phyloP scores from a whole-genome alignment of 2,329 filamentous ascomycete species.

The Aspergillus pseudoterreus region DNA sequence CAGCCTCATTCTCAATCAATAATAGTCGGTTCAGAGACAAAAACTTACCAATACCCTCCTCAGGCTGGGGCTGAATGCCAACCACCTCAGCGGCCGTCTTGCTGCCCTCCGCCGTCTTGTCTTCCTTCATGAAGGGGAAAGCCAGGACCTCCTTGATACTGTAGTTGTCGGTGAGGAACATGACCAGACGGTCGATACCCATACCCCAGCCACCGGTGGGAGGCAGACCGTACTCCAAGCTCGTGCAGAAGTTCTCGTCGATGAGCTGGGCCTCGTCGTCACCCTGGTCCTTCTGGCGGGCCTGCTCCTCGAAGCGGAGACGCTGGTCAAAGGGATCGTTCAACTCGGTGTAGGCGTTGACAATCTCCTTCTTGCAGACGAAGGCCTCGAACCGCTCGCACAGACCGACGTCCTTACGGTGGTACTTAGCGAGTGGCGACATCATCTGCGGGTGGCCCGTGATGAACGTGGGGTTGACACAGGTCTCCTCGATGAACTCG shows the following conservation, averaged over 20 bases:
- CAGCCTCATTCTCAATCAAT: conserved; percentile 12
- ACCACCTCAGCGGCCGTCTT: conserved; percentile 60
- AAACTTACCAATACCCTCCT: conserved; percentile 56
- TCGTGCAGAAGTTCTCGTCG: conserved; percentile 91
- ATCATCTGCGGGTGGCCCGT: conserved; percentile 81
- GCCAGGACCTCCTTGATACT: conserved; percentile 93
- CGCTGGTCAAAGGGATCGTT: conserved; percentile 96
- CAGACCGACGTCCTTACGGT: conserved; percentile 74
- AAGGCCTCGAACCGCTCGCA: conserved; percentile 98
- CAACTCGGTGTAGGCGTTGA: conserved; percentile 96
- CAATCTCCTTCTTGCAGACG: conserved; percentile 95
- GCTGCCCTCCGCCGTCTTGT: conserved; percentile 50
- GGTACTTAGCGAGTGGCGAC: conserved; percentile 95
- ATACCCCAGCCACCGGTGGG: conserved; percentile 96
- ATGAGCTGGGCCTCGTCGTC: conserved; percentile 96
- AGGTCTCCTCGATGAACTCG: conserved; percentile 92
- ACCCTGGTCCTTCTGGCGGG: conserved; percentile 89
- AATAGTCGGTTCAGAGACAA: not conserved
- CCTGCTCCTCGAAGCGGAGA: conserved; percentile 89
- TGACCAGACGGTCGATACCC: conserved; percentile 89
- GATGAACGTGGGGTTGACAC: conserved; percentile 91
- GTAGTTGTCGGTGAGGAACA: conserved; percentile 96
- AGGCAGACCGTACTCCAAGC: conserved; percentile 84
- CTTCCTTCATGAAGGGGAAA: conserved; percentile 98
- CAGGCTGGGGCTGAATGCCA: conserved; percentile 55